Evolutionary conservation across 2,329 filamentous ascomycete genomes (phyloP), one percentile per base, ranked within the genome.

Genomic region (Colletotrichum siamense): DNA sequence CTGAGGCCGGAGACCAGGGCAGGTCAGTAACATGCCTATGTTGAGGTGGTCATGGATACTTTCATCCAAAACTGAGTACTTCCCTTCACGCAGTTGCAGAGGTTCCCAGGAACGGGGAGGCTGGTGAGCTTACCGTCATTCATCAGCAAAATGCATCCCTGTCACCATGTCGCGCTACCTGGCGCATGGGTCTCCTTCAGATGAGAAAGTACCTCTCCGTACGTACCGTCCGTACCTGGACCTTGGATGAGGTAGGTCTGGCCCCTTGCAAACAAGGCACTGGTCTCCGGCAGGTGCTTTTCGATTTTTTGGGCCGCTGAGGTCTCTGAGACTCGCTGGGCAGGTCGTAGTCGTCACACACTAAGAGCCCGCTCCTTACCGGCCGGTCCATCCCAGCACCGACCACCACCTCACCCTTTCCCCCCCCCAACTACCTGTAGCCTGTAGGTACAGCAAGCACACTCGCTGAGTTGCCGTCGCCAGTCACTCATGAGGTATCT

Each of bases 301-400:
- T 63, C n/a, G 28, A 44, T 28, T 34, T 39, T 67, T 49, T 34
- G 24, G 39, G 55, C 15, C 62, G 55, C 69, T 73, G 30, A 75
- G 55, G 52, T 73, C 68, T 75, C 55, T 75, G 63, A 68, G 62
- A 73, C 64, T 73, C 63, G 26, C 73, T 67, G 72, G 49, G 68
- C 52, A 71, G 62, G 68, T 62, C 55, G 57, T 65, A 63, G 73
- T 72, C 73, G 73, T 76, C 73, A 73, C 70, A 64, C 44, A 57
- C 73, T 57, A 64, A 52, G 26, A 73, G 57, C 63, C 73, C 55
- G 69, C 63, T 68, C 69, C 39, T 44, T 75, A 57, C 69, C 69
- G 63, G 30, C 63, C 62, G 69, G 73, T 66, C 73, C 62, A 55
- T 66, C 73, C 73, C 73, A 72, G 62, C 69, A 67, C 63, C n/a